These are phyloP conservation scores for Pseudogymnoascus sp. DNA, from an alignment of 2,329 filamentous ascomycete species.

Conservation along the genomic window DNA sequence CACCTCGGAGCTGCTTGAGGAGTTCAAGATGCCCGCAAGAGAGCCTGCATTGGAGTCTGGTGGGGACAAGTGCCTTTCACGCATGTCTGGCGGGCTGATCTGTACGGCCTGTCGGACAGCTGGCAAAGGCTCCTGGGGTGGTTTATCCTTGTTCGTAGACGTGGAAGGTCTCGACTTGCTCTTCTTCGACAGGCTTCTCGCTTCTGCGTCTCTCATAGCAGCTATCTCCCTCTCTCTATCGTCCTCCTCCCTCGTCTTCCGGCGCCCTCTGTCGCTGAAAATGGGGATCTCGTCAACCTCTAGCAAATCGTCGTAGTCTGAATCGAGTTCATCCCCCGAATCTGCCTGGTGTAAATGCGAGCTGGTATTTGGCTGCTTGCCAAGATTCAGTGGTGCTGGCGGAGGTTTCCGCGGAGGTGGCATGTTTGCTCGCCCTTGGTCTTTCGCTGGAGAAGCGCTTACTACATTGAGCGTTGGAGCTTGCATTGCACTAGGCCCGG, in stretches of 20 bases:
- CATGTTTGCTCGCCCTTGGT: slow-evolving; percentile 34
- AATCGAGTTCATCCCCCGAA: slow-evolving; percentile 57
- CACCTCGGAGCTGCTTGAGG: slow-evolving; percentile 19
- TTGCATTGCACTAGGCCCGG: background rate
- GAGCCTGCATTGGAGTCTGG: slow-evolving; percentile 36
- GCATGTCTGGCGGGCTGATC: slow-evolving; percentile 25
- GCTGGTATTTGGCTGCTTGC: slow-evolving; percentile 33
- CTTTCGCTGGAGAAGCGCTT: background rate
- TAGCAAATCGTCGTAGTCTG: slow-evolving; percentile 73
- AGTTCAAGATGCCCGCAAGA: slow-evolving; percentile 43
- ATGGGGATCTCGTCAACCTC: slow-evolving; percentile 56
- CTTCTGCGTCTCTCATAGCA: slow-evolving; percentile 58
- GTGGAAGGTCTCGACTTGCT: slow-evolving; percentile 37
- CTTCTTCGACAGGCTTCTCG: slow-evolving; percentile 66
- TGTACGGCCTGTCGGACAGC: slow-evolving; percentile 28
- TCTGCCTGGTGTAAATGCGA: slow-evolving; percentile 36
- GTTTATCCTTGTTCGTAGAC: background rate
- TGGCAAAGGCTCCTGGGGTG: slow-evolving; percentile 33
- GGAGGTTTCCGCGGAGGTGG: slow-evolving; percentile 70
- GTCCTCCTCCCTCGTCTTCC: slow-evolving; percentile 82
- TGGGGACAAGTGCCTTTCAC: slow-evolving; percentile 26
- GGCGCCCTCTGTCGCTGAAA: slow-evolving; percentile 56
- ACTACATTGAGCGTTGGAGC: slow-evolving; percentile 13
- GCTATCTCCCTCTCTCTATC: slow-evolving; percentile 66
- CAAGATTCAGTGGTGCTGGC: slow-evolving; percentile 73